Evolutionary conservation across 2,329 filamentous ascomycete species (phyloP).

Genomic region (Cytospora chrysosperma): DNA sequence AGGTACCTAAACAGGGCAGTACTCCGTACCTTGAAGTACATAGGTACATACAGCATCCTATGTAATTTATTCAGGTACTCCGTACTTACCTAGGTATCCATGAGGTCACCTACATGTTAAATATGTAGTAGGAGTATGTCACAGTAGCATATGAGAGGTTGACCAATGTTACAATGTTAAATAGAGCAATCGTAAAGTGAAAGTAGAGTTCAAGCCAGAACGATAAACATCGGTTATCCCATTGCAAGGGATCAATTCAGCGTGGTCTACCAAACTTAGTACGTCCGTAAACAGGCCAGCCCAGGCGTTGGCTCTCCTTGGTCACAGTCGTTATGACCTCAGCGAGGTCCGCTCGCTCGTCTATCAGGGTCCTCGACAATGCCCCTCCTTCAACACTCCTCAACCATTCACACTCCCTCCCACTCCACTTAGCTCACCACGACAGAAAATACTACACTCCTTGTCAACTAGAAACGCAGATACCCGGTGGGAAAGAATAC

Average conservation of each 20-base stretch:
- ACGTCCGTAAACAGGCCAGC: no score
- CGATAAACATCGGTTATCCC: background rate
- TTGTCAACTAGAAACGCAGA: background rate
- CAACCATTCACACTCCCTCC: background rate
- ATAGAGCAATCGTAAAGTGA: background rate
- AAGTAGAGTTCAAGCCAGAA: background rate
- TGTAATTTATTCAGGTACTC: no score
- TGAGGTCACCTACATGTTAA: no score
- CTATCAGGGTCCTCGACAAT: background rate
- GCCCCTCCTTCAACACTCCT: background rate
- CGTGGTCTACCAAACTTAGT: background rate
- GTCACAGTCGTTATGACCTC: constrained; percentile 7
- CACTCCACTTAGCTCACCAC: background rate
- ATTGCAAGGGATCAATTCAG: background rate
- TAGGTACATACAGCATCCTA: no score
- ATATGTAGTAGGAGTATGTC: background rate
- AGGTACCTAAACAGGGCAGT: no score
- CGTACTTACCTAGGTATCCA: background rate
- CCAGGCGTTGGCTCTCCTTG: background rate
- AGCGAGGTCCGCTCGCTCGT: background rate
- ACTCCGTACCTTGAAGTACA: no score
- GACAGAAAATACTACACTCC: background rate
- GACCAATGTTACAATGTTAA: background rate
- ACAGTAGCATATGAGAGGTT: background rate
- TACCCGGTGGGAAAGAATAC: background rate